Conservation (phyloP, 2,329 filamentous ascomycete species). For the Catunica adiposa region DNA sequence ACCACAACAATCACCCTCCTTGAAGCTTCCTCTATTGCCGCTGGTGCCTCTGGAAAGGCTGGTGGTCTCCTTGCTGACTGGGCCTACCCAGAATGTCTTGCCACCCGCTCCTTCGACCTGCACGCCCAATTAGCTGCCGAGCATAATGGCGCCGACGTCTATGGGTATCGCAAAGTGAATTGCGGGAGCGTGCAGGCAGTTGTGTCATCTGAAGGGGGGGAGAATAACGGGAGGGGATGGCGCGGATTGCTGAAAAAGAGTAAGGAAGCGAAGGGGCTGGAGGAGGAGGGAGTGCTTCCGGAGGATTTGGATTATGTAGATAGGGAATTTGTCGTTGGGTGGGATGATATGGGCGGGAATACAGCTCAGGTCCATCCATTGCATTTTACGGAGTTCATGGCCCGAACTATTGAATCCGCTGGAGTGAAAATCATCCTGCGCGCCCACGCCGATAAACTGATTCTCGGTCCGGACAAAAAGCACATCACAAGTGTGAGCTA, state of each 20-base stretch:
- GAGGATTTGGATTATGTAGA: conserved; percentile 74
- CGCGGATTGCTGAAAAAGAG: conserved; percentile 39
- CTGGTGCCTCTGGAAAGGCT: conserved; percentile 89
- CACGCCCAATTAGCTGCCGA: conserved; percentile 74
- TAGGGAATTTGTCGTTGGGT: conserved; percentile 45
- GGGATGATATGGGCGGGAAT: conserved; percentile 68
- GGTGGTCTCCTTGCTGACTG: conserved; percentile 79
- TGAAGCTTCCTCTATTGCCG: conserved; percentile 71
- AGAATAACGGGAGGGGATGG: not conserved
- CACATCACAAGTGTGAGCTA: conserved; percentile 45
- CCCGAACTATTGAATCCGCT: conserved; percentile 51
- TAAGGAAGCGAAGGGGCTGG: conserved; percentile 27
- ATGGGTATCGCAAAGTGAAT: conserved; percentile 71
- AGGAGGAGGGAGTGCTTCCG: conserved; percentile 48
- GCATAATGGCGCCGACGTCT: conserved; percentile 59
- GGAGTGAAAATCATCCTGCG: conserved; percentile 53
- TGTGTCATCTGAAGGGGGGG: conserved; percentile 14
- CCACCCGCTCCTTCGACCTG: conserved; percentile 69
- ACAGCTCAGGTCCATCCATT: conserved; percentile 91
- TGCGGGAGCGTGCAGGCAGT: conserved; percentile 45
- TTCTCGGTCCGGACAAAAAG: conserved; percentile 16
- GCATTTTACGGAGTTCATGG: conserved; percentile 76
- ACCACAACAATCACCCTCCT: conserved; percentile 69
- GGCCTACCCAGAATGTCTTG: conserved; percentile 75
- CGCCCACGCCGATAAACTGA: conserved; percentile 44